phyloP scores from a whole-genome alignment of 1,284 basidiomycete genomes.

The Xanthoconium separans region DNA sequence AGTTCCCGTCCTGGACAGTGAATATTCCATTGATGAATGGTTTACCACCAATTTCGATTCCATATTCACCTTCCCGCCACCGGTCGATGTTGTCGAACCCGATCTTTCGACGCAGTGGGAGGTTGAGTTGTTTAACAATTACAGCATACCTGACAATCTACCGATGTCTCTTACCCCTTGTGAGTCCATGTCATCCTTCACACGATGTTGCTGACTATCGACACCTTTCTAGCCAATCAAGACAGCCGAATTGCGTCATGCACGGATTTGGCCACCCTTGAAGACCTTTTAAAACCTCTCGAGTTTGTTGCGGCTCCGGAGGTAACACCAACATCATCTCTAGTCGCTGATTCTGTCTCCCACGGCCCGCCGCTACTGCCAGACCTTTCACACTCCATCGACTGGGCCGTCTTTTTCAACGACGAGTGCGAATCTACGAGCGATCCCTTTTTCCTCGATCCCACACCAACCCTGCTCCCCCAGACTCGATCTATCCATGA shows the following conservation, averaged over 20 bases:
- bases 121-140: slow-evolving; percentile 23
- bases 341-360: neutral
- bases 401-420: slow-evolving; percentile 16
- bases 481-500: slow-evolving; percentile 17
- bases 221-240: neutral
- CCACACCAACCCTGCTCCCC: neutral
- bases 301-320: too few species aligned
- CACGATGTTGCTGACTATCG: neutral
- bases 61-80: slow-evolving; percentile 24
- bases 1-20: neutral
- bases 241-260: neutral
- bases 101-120: slow-evolving; percentile 18
- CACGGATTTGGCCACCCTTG: neutral
- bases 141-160: slow-evolving; percentile 7
- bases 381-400: neutral
- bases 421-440: neutral
- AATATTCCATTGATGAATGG: slow-evolving; percentile 24
- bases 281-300: too few species aligned
- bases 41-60: slow-evolving; percentile 17
- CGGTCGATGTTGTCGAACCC: slow-evolving; percentile 11
- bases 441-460: neutral
- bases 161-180: neutral
- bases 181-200: neutral
- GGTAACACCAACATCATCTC: too few species aligned
- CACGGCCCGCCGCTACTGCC: neutral